A percentile compares a stretch with the other conserved stretches of the same genome.
Conservation (phyloP, 1,284 basidiomycete genomes). For the Microbotryum scabiosae region DNA sequence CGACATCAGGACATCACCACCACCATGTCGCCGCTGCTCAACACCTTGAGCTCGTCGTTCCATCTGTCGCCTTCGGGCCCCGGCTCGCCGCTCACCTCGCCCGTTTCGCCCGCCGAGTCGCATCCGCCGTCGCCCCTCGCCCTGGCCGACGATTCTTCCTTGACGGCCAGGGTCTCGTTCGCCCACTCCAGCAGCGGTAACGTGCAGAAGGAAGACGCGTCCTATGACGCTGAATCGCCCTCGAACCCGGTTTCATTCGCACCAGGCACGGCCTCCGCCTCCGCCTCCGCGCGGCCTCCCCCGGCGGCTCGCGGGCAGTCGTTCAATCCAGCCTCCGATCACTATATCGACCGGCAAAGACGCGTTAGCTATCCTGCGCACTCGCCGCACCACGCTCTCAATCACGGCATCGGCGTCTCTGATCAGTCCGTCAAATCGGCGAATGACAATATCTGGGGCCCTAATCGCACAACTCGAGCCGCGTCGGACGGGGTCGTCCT, state of each 20-base stretch:
- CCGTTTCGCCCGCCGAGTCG: background rate
- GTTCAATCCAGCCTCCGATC: background rate
- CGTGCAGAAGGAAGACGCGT: too few species aligned
- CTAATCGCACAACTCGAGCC: slow-evolving; percentile 15
- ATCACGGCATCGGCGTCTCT: background rate
- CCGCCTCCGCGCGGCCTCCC: background rate
- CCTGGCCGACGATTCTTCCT: background rate
- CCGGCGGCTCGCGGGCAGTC: background rate
- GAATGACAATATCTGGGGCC: too few species aligned
- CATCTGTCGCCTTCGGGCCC: slow-evolving; percentile 6
- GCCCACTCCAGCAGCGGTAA: too few species aligned
- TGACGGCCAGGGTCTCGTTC: background rate
- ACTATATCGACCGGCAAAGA: background rate
- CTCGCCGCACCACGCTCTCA: too few species aligned
- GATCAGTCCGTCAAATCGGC: background rate
- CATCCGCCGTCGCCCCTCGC: background rate
- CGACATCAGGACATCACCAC: background rate
- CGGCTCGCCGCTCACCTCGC: background rate
- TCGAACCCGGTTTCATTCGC: too few species aligned
- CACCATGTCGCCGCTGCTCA: slow-evolving; percentile 4
- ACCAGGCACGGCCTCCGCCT: background rate
- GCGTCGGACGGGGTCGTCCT: slow-evolving; percentile 20
- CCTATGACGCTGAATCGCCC: too few species aligned
- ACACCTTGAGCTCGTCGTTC: slow-evolving; percentile 6
- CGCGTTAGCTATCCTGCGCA: background rate